A percentile compares a stretch with the other conserved stretches of the same genome.
These are phyloP conservation scores for Myriosclerotinia scirpicola DNA, from an alignment of 2,329 filamentous ascomycete species.

Conservation along the genomic window DNA sequence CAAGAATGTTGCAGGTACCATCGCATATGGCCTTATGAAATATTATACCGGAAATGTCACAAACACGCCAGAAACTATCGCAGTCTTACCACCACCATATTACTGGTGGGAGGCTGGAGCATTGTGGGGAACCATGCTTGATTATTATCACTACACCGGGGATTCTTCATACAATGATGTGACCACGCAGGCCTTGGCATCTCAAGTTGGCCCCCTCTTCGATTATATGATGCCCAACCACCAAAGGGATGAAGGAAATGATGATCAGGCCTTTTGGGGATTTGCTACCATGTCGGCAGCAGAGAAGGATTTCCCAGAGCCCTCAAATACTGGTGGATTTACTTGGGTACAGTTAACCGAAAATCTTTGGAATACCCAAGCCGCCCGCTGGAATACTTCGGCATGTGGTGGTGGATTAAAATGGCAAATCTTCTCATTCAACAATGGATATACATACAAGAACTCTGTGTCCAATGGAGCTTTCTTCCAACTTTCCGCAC, in stretches of 20 bases:
- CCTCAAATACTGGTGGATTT: conserved; percentile 52
- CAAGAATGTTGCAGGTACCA: conserved; percentile 57
- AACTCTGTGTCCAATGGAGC: conserved; percentile 78
- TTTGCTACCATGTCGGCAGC: conserved; percentile 67
- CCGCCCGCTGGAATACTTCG: conserved; percentile 66
- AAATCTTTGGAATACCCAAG: conserved; percentile 73
- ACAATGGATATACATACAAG: conserved; percentile 80
- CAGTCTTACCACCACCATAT: conserved; percentile 64
- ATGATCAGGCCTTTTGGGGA: conserved; percentile 74
- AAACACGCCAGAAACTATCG: conserved; percentile 55
- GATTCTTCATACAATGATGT: conserved; percentile 62
- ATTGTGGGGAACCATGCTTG: conserved; percentile 65
- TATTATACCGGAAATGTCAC: conserved; percentile 64
- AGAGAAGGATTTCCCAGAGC: conserved; percentile 65
- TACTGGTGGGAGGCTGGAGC: conserved; percentile 60
- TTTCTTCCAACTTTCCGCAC: conserved; percentile 79
- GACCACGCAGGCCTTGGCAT: conserved; percentile 58
- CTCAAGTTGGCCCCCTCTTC: conserved; percentile 57
- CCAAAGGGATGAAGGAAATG: conserved; percentile 65
- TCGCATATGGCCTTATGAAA: conserved; percentile 61
- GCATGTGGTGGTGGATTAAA: conserved; percentile 70
- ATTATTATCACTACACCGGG: conserved; percentile 67
- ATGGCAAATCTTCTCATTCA: conserved; percentile 79
- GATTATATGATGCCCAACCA: conserved; percentile 62
- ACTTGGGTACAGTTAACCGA: conserved; percentile 66